These are phyloP conservation scores for Lindgomyces ingoldianus DNA, from an alignment of 495 filamentous ascomycete genomes.

Conservation along the genomic window DNA sequence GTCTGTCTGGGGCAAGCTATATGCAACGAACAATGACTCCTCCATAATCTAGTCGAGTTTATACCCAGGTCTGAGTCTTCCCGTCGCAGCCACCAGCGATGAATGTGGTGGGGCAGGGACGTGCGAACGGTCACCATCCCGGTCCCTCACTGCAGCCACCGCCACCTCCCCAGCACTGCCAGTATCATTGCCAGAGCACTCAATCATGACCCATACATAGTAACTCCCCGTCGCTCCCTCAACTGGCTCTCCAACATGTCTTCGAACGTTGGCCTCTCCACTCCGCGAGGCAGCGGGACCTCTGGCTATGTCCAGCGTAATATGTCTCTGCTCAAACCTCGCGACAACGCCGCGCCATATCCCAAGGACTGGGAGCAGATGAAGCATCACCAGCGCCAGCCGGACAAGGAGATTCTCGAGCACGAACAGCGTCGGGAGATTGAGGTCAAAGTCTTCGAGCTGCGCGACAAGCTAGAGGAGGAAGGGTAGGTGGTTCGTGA, in stretches of 20 bases:
- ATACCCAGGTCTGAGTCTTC: background rate
- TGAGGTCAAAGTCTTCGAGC: conserved; percentile 88
- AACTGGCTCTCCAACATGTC: conserved; percentile 61
- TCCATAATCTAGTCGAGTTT: background rate
- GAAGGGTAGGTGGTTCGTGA: conserved; percentile 58
- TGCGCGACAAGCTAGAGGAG: conserved; percentile 86
- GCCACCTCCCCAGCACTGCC: too few species aligned
- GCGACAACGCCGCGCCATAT: conserved; percentile 60
- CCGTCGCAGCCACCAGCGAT: background rate
- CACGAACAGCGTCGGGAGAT: conserved; percentile 87
- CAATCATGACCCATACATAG: too few species aligned
- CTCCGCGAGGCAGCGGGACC: conserved; percentile 91
- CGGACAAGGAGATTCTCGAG: conserved; percentile 88
- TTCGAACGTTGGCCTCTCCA: conserved; percentile 95
- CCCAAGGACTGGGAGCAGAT: conserved; percentile 62
- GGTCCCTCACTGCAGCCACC: too few species aligned
- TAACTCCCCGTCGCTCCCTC: background rate
- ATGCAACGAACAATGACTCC: too few species aligned
- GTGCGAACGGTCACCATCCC: too few species aligned
- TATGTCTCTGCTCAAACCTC: conserved; percentile 79
- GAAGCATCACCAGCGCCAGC: conserved; percentile 74
- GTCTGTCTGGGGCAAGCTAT: too few species aligned
- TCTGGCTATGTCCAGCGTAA: conserved; percentile 98
- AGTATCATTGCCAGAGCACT: too few species aligned
- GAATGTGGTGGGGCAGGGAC: background rate